Base-by-base conservation (phyloP, 1,139 yeast species). In the Meyerozyma sp. region DNA sequence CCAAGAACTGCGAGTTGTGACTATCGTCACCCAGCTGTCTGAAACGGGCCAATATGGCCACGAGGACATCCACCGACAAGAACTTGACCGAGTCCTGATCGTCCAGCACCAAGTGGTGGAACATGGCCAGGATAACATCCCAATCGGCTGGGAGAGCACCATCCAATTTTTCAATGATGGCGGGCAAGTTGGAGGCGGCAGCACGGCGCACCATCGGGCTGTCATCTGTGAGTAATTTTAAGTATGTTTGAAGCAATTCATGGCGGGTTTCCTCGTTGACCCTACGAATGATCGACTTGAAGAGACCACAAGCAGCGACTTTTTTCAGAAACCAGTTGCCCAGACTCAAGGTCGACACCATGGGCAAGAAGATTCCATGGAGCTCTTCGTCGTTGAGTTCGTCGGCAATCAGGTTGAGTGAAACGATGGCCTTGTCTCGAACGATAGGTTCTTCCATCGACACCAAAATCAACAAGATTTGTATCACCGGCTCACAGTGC, bases 171-270 rank as follows among this genome's bases (percentile, higher is more conserved):
- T 81, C 79, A 52, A 91, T 79, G 46, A 91, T 69, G 39, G 66
- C 70, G 1, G 98, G 96, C 53, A 93, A 75, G 61, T 85, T 81
- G 37, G 82, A 79, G 8, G 96, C 98, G 14, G 97, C 95, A 14
- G 96, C 85, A 60, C 98, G 82, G 65, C 97, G 82, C 32, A 93
- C 98, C 97, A 94, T 91, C 46, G 99, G 99, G 21, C 96, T 89
- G 49, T 94, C 98, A 64, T 94, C 98, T 50, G 79, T 78, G 42
- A 88, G 79, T 52, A 93, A 72, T 53, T 82, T 84, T 49, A 81
- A 72, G 62, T 84, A 91, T 44, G 84, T 64, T 39, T 76, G 73
- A 49, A 90, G 73, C 49, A 93, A 72, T 41, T 82, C 83, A 42
- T 74, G 73, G 62, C 93, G 73, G 9, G 69, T 64, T 23, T 68